Evolutionary conservation across 1,284 basidiomycete species (phyloP).

Genomic region (Tilletia indica): DNA sequence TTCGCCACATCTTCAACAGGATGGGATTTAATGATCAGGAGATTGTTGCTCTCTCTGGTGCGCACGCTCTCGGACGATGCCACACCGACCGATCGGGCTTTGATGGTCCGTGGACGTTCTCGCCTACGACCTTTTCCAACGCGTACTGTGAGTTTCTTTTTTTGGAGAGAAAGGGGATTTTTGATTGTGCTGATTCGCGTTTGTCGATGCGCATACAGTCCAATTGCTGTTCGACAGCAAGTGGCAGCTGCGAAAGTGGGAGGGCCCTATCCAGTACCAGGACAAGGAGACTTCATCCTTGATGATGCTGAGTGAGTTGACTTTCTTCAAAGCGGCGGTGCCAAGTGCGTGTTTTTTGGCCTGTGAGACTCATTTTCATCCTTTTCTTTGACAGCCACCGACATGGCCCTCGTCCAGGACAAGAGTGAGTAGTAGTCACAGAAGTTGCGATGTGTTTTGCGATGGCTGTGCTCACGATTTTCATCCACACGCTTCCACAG

Average conservation of each 20-base stretch:
- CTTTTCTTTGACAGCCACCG: conserved; percentile 28
- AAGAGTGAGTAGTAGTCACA: conserved; percentile 11
- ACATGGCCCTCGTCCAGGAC: conserved; percentile 47
- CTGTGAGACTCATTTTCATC: conserved; percentile 11
- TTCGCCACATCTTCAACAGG: conserved; percentile 66
- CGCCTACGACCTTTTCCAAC: conserved; percentile 80
- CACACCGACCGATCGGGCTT: conserved; percentile 64
- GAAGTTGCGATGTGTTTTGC: too few species aligned
- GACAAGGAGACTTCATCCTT: conserved; percentile 82
- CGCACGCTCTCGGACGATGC: conserved; percentile 92
- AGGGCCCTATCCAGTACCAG: conserved; percentile 87
- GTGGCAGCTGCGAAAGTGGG: conserved; percentile 75
- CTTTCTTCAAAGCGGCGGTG: not conserved
- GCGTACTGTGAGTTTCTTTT: conserved; percentile 65
- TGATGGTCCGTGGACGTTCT: conserved; percentile 50
- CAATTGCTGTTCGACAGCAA: conserved; percentile 79
- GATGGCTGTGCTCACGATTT: too few species aligned
- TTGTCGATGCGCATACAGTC: conserved; percentile 56
- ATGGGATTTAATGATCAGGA: conserved; percentile 77
- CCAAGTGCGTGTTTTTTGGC: not conserved
- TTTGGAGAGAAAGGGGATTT: too few species aligned
- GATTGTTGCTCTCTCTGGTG: conserved; percentile 82
- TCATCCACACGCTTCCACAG: not conserved
- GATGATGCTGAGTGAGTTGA: conserved; percentile 70
- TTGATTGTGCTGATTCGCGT: conserved; percentile 57